A percentile compares a stretch with the other conserved stretches of the same genome.
Conservation (phyloP, 192 early-diverging fungal genomes). For the Coemansia sp. region DNA sequence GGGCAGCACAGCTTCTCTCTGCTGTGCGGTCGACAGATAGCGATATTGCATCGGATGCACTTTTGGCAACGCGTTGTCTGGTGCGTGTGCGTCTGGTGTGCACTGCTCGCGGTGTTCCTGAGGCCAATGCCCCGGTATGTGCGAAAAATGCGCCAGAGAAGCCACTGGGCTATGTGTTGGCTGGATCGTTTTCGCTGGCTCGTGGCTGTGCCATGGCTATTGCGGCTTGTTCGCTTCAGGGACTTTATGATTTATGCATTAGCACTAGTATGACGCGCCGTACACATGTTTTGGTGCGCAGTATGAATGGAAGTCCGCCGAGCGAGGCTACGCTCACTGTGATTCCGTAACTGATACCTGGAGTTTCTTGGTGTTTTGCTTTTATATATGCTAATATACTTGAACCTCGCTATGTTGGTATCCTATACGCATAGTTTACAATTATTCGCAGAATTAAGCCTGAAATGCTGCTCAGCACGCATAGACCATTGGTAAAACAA, state of each 20-base stretch:
- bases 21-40: background rate
- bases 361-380: background rate
- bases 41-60: background rate
- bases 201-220: slow-evolving; percentile 45
- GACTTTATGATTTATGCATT: slow-evolving; percentile 22
- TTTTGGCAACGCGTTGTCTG: slow-evolving; percentile 24
- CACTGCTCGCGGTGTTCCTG: slow-evolving; percentile 36
- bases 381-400: background rate
- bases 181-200: slow-evolving; percentile 45
- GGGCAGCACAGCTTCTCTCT: slow-evolving; percentile 29
- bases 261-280: background rate
- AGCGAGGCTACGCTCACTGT: slow-evolving; percentile 20
- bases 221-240: slow-evolving; percentile 41
- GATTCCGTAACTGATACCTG: slow-evolving; percentile 4
- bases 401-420: too few relatives aligned
- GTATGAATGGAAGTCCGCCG: slow-evolving; percentile 26
- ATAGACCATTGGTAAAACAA: too few relatives aligned
- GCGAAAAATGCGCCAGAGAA: background rate
- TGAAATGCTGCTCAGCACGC: too few relatives aligned
- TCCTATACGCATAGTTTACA: too few relatives aligned
- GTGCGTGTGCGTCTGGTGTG: slow-evolving; percentile 41
- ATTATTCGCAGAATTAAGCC: too few relatives aligned
- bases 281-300: slow-evolving; percentile 6
- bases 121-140: slow-evolving; percentile 30
- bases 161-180: slow-evolving; percentile 36